phyloP scores from a whole-genome alignment of 768 basidiomycete species.

The Termitomyces sp. region DNA sequence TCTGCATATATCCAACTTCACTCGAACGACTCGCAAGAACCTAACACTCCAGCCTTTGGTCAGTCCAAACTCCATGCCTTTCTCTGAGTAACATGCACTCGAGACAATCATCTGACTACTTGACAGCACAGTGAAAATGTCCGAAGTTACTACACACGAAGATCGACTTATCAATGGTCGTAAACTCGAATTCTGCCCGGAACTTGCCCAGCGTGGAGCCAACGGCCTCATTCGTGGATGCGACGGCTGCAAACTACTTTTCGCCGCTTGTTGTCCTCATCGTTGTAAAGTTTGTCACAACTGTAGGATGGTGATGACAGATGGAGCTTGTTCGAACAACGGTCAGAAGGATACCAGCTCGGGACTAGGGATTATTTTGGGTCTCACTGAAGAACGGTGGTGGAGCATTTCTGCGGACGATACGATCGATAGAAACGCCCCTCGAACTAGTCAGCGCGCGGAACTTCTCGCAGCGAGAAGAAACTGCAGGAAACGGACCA shows the following conservation, averaged over 20 bases:
- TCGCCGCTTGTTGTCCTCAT: neutral
- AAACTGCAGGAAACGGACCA: neutral
- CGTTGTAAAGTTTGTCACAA: slow-evolving; percentile 18
- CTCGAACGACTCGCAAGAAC: neutral
- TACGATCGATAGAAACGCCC: slow-evolving; percentile 3
- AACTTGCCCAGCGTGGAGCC: neutral
- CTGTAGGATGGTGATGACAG: slow-evolving; percentile 22
- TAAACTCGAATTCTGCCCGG: neutral
- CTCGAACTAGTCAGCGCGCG: slow-evolving; percentile 13
- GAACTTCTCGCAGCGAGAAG: slow-evolving; percentile 12
- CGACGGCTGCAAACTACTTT: neutral
- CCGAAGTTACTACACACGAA: neutral
- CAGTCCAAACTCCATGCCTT: neutral
- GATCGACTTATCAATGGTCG: neutral
- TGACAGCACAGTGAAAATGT: neutral
- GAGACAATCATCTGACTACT: neutral
- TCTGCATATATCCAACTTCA: neutral
- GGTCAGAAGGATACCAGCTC: slow-evolving; percentile 17
- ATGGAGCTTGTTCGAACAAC: slow-evolving; percentile 26
- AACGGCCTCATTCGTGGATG: neutral
- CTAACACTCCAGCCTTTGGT: neutral
- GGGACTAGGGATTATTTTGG: slow-evolving; percentile 22
- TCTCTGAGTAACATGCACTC: neutral
- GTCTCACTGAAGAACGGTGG: neutral
- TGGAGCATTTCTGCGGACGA: slow-evolving; percentile 14